Percentiles rank a stretch among this genome's conserved stretches.
Evolutionary conservation across 768 basidiomycete genomes (phyloP).

Genomic region (Lanmaoa pseudosensibilis): DNA sequence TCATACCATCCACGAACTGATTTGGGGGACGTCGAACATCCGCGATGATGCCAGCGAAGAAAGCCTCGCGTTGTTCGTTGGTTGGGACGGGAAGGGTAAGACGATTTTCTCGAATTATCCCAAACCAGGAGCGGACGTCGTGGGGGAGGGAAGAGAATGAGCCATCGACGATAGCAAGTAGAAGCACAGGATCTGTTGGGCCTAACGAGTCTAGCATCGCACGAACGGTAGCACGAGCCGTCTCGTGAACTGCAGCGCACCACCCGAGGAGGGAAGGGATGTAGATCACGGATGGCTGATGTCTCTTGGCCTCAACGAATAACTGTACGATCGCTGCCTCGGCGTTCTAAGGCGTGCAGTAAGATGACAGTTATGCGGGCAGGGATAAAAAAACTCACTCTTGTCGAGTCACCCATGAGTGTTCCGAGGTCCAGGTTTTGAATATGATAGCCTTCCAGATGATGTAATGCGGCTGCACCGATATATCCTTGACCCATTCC

Average conservation of each 20-base stretch:
- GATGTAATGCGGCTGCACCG: slow-evolving; percentile 88
- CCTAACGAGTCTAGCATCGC: slow-evolving; percentile 90
- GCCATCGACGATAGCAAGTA: slow-evolving; percentile 88
- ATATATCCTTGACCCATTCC: slow-evolving; percentile 94
- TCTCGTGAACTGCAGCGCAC: slow-evolving; percentile 83
- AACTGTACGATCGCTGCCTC: slow-evolving; percentile 94
- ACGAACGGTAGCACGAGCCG: slow-evolving; percentile 78
- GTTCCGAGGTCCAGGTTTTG: slow-evolving; percentile 92
- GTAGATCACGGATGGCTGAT: slow-evolving; percentile 94
- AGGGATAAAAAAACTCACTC: slow-evolving; percentile 53
- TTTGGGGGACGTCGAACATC: slow-evolving; percentile 77
- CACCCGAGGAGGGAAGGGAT: slow-evolving; percentile 87
- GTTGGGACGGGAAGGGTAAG: slow-evolving; percentile 60
- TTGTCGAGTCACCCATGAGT: slow-evolving; percentile 82
- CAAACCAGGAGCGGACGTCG: slow-evolving; percentile 93
- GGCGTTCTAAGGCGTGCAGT: slow-evolving; percentile 52
- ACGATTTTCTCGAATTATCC: slow-evolving; percentile 69
- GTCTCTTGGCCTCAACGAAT: slow-evolving; percentile 95
- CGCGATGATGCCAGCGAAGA: slow-evolving; percentile 73
- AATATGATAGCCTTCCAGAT: slow-evolving; percentile 93
- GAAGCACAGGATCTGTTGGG: slow-evolving; percentile 90
- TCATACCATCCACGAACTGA: slow-evolving; percentile 86
- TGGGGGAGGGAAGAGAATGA: slow-evolving; percentile 62
- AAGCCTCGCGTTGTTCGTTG: slow-evolving; percentile 57
- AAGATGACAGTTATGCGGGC: background rate